Percentiles rank a stretch among this genome's conserved stretches.
Conservation (phyloP, 352 stramenopile species). For the Phytophthora pini region DNA sequence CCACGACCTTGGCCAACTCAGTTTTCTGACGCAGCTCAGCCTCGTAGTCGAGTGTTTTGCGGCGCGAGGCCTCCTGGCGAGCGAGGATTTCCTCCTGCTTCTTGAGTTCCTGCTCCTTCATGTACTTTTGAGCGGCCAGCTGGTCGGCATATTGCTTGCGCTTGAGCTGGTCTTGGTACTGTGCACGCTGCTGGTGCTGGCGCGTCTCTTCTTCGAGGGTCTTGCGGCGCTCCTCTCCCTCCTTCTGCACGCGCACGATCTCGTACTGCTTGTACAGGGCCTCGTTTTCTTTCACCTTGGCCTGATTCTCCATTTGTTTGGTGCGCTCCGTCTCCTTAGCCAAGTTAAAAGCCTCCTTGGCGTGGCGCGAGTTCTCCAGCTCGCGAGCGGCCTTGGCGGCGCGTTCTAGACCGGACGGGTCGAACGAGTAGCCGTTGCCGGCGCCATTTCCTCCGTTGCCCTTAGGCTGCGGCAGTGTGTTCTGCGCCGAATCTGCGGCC, state of each 20-base stretch:
- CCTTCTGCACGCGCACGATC: constrained; percentile 96
- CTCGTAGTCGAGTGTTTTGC: constrained; percentile 98
- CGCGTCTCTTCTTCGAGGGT: constrained; percentile 97
- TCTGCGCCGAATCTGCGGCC: constrained; percentile 28
- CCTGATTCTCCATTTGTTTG: constrained; percentile 93
- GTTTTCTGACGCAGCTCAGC: constrained; percentile 94
- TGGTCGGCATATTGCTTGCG: constrained; percentile 98
- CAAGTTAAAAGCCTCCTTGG: constrained; percentile 94
- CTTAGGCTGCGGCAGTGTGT: constrained; percentile 50
- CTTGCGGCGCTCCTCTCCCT: constrained; percentile 97
- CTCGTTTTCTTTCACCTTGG: constrained; percentile 93
- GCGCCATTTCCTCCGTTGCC: constrained; percentile 20
- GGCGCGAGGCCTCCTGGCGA: constrained; percentile 95
- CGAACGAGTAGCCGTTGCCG: constrained; percentile 90
- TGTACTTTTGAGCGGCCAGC: constrained; percentile 95
- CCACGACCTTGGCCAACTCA: constrained; percentile 95
- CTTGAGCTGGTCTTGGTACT: constrained; percentile 99
- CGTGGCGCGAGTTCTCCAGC: constrained; percentile 95
- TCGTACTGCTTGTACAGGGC: constrained; percentile 94
- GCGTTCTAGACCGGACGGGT: constrained; percentile 96
- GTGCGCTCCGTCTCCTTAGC: constrained; percentile 96
- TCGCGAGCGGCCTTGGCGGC: constrained; percentile 98
- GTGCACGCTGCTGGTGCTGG: constrained; percentile 95
- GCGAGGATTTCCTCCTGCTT: constrained; percentile 98
- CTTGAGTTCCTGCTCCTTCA: constrained; percentile 97